Conservation (phyloP, 2,329 filamentous ascomycete species). For the Arthroderma sp. region DNA sequence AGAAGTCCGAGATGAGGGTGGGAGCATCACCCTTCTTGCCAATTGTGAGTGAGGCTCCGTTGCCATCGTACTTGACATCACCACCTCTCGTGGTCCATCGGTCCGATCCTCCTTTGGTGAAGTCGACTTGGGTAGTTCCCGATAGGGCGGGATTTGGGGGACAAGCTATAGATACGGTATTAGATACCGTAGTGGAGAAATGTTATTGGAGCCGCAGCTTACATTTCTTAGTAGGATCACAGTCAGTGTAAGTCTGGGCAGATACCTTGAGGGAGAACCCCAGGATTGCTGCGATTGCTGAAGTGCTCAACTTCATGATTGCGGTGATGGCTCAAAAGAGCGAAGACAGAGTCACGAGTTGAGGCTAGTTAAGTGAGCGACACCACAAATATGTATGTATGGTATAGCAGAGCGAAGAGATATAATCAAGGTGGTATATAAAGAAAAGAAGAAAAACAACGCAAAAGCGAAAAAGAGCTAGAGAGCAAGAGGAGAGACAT, state of each 20-base stretch:
- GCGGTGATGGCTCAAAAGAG: background rate
- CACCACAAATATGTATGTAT: no score
- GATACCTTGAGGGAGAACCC: constrained; percentile 16
- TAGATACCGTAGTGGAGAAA: background rate
- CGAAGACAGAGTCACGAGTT: background rate
- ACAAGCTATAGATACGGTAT: constrained; percentile 38
- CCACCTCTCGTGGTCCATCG: constrained; percentile 61
- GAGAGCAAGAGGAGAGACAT: no score
- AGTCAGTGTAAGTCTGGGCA: constrained; percentile 33
- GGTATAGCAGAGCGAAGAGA: no score
- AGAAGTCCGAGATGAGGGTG: constrained; percentile 78
- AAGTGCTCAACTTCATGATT: constrained; percentile 22
- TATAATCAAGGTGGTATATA: no score
- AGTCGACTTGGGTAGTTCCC: constrained; percentile 71
- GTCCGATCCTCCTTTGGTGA: constrained; percentile 62
- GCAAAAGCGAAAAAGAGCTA: no score
- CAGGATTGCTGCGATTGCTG: constrained; percentile 17
- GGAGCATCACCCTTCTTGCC: constrained; percentile 67
- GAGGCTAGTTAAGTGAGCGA: no score
- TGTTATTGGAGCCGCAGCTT: constrained; percentile 9
- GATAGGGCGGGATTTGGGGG: constrained; percentile 67
- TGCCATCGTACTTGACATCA: constrained; percentile 55
- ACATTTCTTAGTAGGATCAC: constrained; percentile 30
- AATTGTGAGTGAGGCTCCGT: constrained; percentile 75
- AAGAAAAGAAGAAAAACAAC: no score